Evolutionary conservation across 768 basidiomycete species (phyloP).

Genomic region (Lepiota subincarnata): DNA sequence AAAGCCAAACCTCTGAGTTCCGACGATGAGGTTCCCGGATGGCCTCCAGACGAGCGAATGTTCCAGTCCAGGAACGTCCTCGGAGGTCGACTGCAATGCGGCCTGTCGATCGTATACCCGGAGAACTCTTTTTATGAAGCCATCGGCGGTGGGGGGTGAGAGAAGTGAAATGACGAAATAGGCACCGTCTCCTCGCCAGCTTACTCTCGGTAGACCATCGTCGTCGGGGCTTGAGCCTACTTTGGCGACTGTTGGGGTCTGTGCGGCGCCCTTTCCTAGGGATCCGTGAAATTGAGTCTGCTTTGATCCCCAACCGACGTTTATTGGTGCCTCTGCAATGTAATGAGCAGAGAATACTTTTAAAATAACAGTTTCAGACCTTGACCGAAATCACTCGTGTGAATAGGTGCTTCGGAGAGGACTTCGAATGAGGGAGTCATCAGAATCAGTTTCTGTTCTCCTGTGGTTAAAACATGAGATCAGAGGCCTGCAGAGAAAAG

Average conservation of each 20-base stretch:
- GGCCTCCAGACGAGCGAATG: conserved; percentile 82
- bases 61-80: conserved; percentile 80
- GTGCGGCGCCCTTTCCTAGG: conserved; percentile 80
- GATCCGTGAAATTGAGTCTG: conserved; percentile 98
- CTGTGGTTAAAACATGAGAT: conserved; percentile 25
- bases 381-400: conserved; percentile 80
- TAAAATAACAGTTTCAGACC: conserved; percentile 35
- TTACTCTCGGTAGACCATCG: conserved; percentile 65
- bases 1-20: conserved; percentile 78
- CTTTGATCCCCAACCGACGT: conserved; percentile 97
- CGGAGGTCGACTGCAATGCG: conserved; percentile 77
- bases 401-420: conserved; percentile 71
- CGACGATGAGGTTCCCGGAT: conserved; percentile 79
- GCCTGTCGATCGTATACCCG: conserved; percentile 77
- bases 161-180: conserved; percentile 84
- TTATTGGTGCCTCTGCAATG: conserved; percentile 75
- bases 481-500: not conserved
- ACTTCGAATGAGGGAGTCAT: conserved; percentile 91
- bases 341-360: conserved; percentile 2
- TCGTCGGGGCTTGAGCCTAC: conserved; percentile 66
- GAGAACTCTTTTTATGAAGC: conserved; percentile 45
- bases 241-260: conserved; percentile 36
- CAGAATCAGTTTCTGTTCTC: conserved; percentile 74
- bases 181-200: conserved; percentile 92
- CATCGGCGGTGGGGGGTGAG: conserved; percentile 33